These are phyloP conservation scores for Trametes polyzona DNA, from an alignment of 1,284 basidiomycete genomes.

Conservation along the genomic window DNA sequence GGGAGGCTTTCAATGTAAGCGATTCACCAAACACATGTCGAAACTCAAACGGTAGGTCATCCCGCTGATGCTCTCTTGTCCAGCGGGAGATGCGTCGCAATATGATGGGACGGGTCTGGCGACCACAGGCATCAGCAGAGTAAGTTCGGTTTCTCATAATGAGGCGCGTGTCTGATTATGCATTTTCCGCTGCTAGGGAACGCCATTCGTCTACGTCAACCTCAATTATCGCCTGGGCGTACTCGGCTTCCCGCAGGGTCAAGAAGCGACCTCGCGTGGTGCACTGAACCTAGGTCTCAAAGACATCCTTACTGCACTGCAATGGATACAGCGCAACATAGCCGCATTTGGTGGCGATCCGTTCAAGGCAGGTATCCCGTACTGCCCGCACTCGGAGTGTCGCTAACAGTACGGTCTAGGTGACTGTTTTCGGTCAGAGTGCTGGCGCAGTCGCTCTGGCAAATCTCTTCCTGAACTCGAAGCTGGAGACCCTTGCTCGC, in stretches of 20 bases:
- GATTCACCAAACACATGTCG: slow-evolving; percentile 14
- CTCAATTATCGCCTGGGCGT: slow-evolving; percentile 58
- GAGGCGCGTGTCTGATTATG: background rate
- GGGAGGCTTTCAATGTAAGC: slow-evolving; percentile 25
- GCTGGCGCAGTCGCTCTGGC: slow-evolving; percentile 53
- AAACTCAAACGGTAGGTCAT: no score
- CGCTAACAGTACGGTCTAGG: slow-evolving; percentile 30
- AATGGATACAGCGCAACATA: slow-evolving; percentile 55
- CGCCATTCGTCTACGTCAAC: slow-evolving; percentile 59
- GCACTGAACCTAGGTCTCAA: slow-evolving; percentile 49
- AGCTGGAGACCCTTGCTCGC: slow-evolving; percentile 43
- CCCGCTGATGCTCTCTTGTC: slow-evolving; percentile 24
- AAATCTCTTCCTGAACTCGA: slow-evolving; percentile 46
- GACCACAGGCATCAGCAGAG: background rate
- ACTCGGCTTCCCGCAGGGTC: slow-evolving; percentile 52
- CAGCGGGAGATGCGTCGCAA: slow-evolving; percentile 6
- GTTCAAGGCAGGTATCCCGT: slow-evolving; percentile 37
- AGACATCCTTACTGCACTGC: slow-evolving; percentile 48
- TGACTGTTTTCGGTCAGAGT: slow-evolving; percentile 59
- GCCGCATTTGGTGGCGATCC: slow-evolving; percentile 52
- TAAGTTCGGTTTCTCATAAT: background rate
- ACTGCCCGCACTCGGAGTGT: no score
- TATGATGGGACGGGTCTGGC: slow-evolving; percentile 4
- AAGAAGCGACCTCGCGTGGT: slow-evolving; percentile 43
- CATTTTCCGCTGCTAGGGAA: slow-evolving; percentile 43